Percentiles rank a stretch among this genome's conserved stretches.
These are phyloP conservation scores for Trichoderma atroviride DNA, from an alignment of 2,329 filamentous ascomycete species.

Conservation along the genomic window DNA sequence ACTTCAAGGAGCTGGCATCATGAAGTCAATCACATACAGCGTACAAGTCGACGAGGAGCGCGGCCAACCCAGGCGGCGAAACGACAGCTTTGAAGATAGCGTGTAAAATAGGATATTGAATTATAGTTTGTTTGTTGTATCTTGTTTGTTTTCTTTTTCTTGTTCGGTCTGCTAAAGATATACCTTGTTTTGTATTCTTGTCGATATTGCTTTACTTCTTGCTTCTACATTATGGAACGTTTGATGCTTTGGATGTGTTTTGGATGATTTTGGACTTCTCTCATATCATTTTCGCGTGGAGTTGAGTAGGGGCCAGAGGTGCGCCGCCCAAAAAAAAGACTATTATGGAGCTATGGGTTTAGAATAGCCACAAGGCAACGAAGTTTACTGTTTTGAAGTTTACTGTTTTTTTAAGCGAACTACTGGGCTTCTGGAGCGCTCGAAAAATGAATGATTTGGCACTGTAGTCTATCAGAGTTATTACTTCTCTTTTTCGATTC, in stretches of 20 bases:
- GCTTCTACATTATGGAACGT: neutral
- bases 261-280: neutral
- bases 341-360: neutral
- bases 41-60: slow-evolving; percentile 42
- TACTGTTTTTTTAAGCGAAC: neutral
- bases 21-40: slow-evolving; percentile 48
- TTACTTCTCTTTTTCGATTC: no score
- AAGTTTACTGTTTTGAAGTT: neutral
- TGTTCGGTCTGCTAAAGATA: neutral
- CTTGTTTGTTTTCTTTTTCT: neutral
- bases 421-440: neutral
- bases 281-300: slow-evolving; percentile 4
- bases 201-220: neutral
- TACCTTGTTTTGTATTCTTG: neutral
- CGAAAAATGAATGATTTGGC: neutral
- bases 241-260: neutral
- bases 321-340: neutral
- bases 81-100: slow-evolving; percentile 16
- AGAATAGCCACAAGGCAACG: slow-evolving; percentile 1
- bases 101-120: neutral
- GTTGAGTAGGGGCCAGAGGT: neutral
- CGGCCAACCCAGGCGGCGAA: neutral
- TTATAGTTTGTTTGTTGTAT: neutral
- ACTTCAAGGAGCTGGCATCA: slow-evolving; percentile 40
- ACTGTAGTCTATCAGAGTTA: neutral